phyloP scores from a whole-genome alignment of 2,329 filamentous ascomycete genomes.

The Fusarium keratoplasticum region DNA sequence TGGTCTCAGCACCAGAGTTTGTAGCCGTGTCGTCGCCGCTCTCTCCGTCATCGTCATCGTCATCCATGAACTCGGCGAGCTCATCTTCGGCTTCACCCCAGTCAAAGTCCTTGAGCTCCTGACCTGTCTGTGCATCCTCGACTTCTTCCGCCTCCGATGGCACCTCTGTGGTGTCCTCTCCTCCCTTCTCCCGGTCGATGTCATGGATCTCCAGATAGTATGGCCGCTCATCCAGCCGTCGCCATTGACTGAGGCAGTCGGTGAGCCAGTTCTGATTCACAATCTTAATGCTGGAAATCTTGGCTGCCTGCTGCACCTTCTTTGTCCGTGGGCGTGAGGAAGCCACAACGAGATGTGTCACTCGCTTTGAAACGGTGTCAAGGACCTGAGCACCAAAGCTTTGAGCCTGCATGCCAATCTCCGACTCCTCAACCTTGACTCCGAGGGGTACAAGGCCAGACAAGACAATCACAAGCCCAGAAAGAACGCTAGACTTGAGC shows the following conservation, averaged over 20 bases:
- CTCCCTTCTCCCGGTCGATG: slow-evolving; percentile 64
- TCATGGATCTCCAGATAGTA: slow-evolving; percentile 83
- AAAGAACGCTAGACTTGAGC: slow-evolving; percentile 82
- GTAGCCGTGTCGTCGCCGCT: slow-evolving; percentile 34
- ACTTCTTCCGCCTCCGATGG: slow-evolving; percentile 45
- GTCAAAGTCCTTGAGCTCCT: slow-evolving; percentile 68
- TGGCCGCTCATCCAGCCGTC: slow-evolving; percentile 79
- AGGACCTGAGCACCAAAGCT: slow-evolving; percentile 81
- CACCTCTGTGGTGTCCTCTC: slow-evolving; percentile 48
- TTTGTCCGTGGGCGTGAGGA: slow-evolving; percentile 81
- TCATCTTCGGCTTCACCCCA: slow-evolving; percentile 77
- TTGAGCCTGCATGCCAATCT: slow-evolving; percentile 87
- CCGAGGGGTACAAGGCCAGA: slow-evolving; percentile 91
- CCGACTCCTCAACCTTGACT: slow-evolving; percentile 81
- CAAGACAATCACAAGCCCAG: slow-evolving; percentile 82
- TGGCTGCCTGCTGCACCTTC: slow-evolving; percentile 89
- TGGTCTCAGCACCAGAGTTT: slow-evolving; percentile 46
- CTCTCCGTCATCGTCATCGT: slow-evolving; percentile 60
- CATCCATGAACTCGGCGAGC: slow-evolving; percentile 77
- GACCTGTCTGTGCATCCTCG: slow-evolving; percentile 46
- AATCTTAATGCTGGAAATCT: slow-evolving; percentile 85
- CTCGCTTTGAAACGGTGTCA: slow-evolving; percentile 67
- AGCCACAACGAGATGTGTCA: slow-evolving; percentile 81
- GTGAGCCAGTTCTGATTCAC: slow-evolving; percentile 92
- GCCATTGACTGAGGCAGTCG: slow-evolving; percentile 87